Percentiles rank a stretch among this genome's conserved stretches.
Evolutionary conservation across 2,329 filamentous ascomycete species (phyloP).

Genomic region (Ophiostoma piceae): DNA sequence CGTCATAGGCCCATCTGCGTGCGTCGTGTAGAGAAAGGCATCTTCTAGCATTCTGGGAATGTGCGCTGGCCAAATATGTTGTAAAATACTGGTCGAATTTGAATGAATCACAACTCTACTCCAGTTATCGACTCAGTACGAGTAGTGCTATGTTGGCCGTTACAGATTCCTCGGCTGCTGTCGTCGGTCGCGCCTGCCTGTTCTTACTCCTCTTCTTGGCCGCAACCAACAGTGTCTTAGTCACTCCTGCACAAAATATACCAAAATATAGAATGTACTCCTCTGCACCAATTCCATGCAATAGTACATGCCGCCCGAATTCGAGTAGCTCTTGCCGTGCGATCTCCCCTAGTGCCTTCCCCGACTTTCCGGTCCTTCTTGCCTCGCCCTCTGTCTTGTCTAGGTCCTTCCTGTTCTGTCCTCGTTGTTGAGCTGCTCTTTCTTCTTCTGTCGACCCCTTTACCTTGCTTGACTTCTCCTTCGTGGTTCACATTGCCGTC

Average conservation of each 20-base stretch:
- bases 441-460: background rate
- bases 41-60: background rate
- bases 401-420: conserved; percentile 7
- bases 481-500: background rate
- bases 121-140: too few species aligned
- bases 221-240: conserved; percentile 10
- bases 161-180: background rate
- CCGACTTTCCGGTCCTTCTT: conserved; percentile 8
- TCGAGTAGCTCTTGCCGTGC: background rate
- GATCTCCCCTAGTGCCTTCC: conserved; percentile 8
- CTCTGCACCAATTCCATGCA: background rate
- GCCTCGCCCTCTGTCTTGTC: conserved; percentile 5
- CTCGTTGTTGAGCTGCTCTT: background rate
- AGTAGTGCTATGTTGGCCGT: background rate
- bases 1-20: background rate
- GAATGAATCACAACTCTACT: too few species aligned
- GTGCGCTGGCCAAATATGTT: background rate
- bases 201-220: conserved; percentile 15
- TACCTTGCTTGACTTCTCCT: background rate
- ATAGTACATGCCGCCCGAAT: background rate
- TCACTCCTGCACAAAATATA: background rate
- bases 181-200: background rate
- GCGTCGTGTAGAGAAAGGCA: background rate
- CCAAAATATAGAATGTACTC: background rate
- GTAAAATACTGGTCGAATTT: too few species aligned